Base-by-base conservation (phyloP, 495 filamentous ascomycete genomes). In the Cryomyces minteri region DNA sequence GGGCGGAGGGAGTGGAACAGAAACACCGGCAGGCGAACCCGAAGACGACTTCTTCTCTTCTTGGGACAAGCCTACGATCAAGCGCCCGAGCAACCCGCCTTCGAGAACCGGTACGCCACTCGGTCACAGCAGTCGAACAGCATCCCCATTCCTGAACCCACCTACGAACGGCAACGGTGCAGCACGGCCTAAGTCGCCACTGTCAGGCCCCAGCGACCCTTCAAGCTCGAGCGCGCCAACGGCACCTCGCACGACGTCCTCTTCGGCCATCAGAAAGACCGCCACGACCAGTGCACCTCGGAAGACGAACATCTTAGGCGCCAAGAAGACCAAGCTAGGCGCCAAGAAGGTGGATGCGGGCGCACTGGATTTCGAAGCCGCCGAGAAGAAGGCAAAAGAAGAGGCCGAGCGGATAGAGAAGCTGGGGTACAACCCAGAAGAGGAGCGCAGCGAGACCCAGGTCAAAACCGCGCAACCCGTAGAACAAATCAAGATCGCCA, bases 41-140 rank as follows among this genome's bases (percentile, higher is more conserved):
- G 85, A 82, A 6, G 86, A 92, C 51, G 88, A 96, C 61, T 98
- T 96, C 72, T 98, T 96, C 68, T 93, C 88, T 6, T 93, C 86
- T 0, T 98, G 88, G 88, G 92, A 96, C 60, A 94, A 94, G 64
- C 90, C 90, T 4, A 74, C 86, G 4, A 94, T 98, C 67, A 98
- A 96, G 68, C 82, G 88, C 46, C 92, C 88, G 6, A 94, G 83
- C 53, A 90, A 93, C 48, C 90, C 90, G 30, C 76, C 88, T 31
- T 94, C 88, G 32, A 81, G 90, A 57, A 90, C 85, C 33, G 79
- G 79, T 32, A 96, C 90, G 4, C 87, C 90, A 5, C 86, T 88
- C 4, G 74, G 84, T 4, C 75, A 86, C 18, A 72, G 84, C 49
- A 82, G 81, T 52, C 80, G 88, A 52, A 93, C 80, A 32, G 69